A percentile compares a stretch with the other conserved stretches of the same genome.
These are phyloP conservation scores for Uronychia binucleata DNA, from an alignment of 73 alveolate genomes.

Conservation along the genomic window DNA sequence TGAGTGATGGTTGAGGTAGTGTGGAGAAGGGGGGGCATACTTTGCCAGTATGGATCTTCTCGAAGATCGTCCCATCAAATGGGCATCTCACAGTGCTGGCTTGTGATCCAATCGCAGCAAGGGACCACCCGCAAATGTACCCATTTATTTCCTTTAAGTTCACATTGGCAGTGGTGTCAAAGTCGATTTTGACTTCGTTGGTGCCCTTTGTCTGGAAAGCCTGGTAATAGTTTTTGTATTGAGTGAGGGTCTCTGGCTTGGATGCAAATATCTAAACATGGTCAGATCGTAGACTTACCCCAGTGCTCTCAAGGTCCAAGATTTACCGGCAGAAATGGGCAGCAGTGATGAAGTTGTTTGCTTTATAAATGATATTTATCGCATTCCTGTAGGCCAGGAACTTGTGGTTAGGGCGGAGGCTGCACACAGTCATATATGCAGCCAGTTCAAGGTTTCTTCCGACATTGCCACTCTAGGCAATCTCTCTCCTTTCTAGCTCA, in stretches of 20 bases:
- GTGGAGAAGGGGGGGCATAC: too few species aligned
- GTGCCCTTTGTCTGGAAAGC: constrained; percentile 60
- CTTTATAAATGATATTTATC: constrained; percentile 41
- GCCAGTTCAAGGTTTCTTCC: constrained; percentile 35
- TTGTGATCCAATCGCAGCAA: constrained; percentile 11
- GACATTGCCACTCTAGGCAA: constrained; percentile 12
- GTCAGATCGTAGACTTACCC: constrained; percentile 18
- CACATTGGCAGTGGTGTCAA: constrained; percentile 19
- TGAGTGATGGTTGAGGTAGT: background rate
- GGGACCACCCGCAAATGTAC: constrained; percentile 39
- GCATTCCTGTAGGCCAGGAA: constrained; percentile 63
- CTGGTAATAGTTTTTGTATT: constrained; percentile 53
- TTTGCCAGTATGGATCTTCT: constrained; percentile 22
- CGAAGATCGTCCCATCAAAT: constrained; percentile 30
- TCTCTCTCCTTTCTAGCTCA: constrained; percentile 53
- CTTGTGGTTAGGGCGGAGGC: constrained; percentile 44
- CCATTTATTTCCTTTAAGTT: constrained; percentile 19
- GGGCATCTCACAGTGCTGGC: constrained; percentile 40
- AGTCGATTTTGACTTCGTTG: constrained; percentile 10
- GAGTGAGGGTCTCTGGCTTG: constrained; percentile 51
- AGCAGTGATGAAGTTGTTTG: constrained; percentile 58
- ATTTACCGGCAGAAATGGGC: constrained; percentile 49
- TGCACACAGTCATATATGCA: constrained; percentile 54
- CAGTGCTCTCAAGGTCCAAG: constrained; percentile 49
- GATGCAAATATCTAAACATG: constrained; percentile 22